Evolutionary conservation across 495 filamentous ascomycete genomes (phyloP).

Genomic region (Hypoxylon crocopeplum): DNA sequence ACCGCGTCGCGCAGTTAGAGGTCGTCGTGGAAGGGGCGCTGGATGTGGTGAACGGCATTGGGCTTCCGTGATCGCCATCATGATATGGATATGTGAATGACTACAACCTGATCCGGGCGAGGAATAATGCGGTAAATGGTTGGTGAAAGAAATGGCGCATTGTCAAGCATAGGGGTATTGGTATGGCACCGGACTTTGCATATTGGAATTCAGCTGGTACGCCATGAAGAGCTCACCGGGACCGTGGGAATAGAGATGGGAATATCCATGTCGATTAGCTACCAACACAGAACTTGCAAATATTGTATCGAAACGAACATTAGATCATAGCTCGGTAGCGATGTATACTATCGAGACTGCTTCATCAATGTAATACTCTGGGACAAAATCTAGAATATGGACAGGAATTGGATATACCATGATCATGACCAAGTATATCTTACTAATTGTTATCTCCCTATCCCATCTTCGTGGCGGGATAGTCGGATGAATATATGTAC

Average conservation of each 20-base stretch:
- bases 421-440: not conserved
- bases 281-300: not conserved
- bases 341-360: too few relatives aligned
- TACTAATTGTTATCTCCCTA: constrained; percentile 1
- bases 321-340: too few relatives aligned
- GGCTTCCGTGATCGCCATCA: constrained; percentile 19
- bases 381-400: too few relatives aligned
- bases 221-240: too few relatives aligned
- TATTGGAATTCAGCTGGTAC: too few relatives aligned
- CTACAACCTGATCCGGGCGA: too few relatives aligned
- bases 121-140: not conserved
- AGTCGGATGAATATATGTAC: constrained; percentile 28
- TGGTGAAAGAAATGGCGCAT: not conserved
- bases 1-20: constrained; percentile 70
- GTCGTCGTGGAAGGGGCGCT: constrained; percentile 73
- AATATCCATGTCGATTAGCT: not conserved
- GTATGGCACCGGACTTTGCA: too few relatives aligned
- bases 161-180: too few relatives aligned
- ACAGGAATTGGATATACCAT: too few relatives aligned
- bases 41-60: constrained; percentile 64
- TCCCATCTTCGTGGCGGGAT: constrained; percentile 3
- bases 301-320: too few relatives aligned
- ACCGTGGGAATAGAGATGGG: too few relatives aligned
- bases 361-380: too few relatives aligned
- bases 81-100: not conserved